Percentiles rank a stretch among this genome's conserved stretches.
phyloP scores from a whole-genome alignment of 257 asterid species.

The Gardenia jasminoides region DNA sequence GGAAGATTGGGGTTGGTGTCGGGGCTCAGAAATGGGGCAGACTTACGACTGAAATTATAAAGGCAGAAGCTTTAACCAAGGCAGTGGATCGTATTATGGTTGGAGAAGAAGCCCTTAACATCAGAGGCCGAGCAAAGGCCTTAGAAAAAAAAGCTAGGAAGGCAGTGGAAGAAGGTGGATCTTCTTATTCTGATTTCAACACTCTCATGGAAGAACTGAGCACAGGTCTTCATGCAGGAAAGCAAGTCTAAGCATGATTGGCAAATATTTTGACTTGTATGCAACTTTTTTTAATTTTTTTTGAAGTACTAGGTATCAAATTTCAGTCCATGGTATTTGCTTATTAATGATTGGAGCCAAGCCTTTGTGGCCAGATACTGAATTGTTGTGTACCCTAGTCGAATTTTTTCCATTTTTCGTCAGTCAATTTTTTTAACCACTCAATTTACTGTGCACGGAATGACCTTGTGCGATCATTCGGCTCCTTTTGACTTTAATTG shows the following conservation, averaged over 20 bases:
- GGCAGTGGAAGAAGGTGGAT: conserved; percentile 64
- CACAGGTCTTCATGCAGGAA: not conserved
- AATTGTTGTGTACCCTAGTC: not conserved
- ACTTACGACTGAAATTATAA: conserved; percentile 16
- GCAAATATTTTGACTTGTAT: not conserved
- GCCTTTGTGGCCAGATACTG: not conserved
- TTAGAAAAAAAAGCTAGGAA: conserved; percentile 36
- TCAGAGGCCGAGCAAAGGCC: conserved; percentile 32
- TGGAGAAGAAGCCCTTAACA: conserved; percentile 30
- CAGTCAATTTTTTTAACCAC: too few relatives aligned
- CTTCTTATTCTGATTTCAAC: conserved; percentile 45
- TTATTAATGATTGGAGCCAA: too few relatives aligned
- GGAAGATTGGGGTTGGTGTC: conserved; percentile 39
- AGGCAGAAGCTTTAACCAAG: conserved; percentile 26
- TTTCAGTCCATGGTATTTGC: too few relatives aligned
- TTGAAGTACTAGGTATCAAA: not conserved
- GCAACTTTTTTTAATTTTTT: not conserved
- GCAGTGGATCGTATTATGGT: conserved; percentile 35
- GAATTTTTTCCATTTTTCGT: not conserved
- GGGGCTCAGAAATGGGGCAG: conserved; percentile 31
- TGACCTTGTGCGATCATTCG: too few relatives aligned
- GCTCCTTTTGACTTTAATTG: too few relatives aligned
- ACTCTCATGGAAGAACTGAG: conserved; percentile 30
- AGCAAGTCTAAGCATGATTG: not conserved
- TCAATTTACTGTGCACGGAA: too few relatives aligned